Percentiles rank a stretch among this genome's conserved stretches.
phyloP scores from a whole-genome alignment of 176 grass and related monocot genomes.

The Cocos nucifera region DNA sequence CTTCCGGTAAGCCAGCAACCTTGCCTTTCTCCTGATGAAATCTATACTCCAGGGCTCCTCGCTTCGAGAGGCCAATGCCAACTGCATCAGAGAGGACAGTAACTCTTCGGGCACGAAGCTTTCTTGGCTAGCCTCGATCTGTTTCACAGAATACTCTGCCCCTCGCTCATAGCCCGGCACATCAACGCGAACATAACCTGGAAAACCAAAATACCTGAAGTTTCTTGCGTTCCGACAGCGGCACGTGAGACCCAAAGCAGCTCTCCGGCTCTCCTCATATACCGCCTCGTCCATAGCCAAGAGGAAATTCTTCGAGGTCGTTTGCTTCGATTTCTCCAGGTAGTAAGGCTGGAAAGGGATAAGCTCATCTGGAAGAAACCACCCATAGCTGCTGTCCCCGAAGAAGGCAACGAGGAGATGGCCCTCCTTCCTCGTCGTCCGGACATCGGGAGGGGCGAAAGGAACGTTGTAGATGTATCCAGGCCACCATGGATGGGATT shows the following conservation, averaged over 20 bases:
- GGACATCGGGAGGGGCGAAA: slow-evolving; percentile 31
- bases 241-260: slow-evolving; percentile 56
- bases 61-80: slow-evolving; percentile 26
- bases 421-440: slow-evolving; percentile 9
- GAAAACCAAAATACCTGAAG: slow-evolving; percentile 26
- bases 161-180: slow-evolving; percentile 57
- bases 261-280: slow-evolving; percentile 62
- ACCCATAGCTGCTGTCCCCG: slow-evolving; percentile 90
- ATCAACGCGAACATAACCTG: slow-evolving; percentile 44
- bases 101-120: slow-evolving; percentile 31
- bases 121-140: slow-evolving; percentile 27
- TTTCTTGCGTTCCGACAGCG: slow-evolving; percentile 34
- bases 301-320: slow-evolving; percentile 38
- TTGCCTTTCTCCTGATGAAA: slow-evolving; percentile 36
- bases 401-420: slow-evolving; percentile 80
- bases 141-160: slow-evolving; percentile 57
- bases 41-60: slow-evolving; percentile 6
- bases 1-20: slow-evolving; percentile 50
- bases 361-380: slow-evolving; percentile 81
- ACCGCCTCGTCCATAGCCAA: slow-evolving; percentile 65
- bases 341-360: slow-evolving; percentile 66
- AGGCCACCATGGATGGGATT: slow-evolving; percentile 97
- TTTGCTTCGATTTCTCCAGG: slow-evolving; percentile 39
- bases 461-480: slow-evolving; percentile 65
- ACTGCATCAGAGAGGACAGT: slow-evolving; percentile 26